Percentiles rank a stretch among this genome's conserved stretches.
Evolutionary conservation across 2,329 filamentous ascomycete genomes (phyloP).

Genomic region (Claviceps sp.): DNA sequence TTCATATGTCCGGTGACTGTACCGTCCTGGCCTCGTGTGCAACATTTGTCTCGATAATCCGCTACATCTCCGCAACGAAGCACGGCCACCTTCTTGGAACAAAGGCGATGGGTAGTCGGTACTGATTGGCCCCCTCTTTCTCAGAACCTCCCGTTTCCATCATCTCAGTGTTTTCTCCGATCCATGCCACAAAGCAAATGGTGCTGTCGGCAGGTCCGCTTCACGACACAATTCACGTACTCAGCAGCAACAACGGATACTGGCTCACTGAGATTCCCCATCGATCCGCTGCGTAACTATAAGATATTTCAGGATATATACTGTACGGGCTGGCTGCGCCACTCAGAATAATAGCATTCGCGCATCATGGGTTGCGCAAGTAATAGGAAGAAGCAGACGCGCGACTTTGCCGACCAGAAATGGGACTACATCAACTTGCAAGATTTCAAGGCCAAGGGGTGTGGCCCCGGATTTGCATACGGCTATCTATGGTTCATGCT

Average conservation of each 20-base stretch:
- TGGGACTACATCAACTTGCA: constrained; percentile 74
- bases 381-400: constrained; percentile 44
- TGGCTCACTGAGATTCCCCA: not conserved
- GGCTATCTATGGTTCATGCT: constrained; percentile 72
- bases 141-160: not conserved
- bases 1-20: not conserved
- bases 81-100: not conserved
- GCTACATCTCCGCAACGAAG: not conserved
- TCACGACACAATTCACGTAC: constrained; percentile 4
- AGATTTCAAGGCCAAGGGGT: constrained; percentile 78
- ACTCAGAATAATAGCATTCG: not conserved
- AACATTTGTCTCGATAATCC: not conserved
- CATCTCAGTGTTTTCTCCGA: not conserved
- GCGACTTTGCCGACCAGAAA: constrained; percentile 70
- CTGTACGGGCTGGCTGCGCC: not conserved
- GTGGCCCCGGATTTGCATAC: constrained; percentile 67
- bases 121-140: not conserved
- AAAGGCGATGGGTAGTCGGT: not conserved
- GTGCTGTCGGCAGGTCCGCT: constrained; percentile 29
- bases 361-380: constrained; percentile 52
- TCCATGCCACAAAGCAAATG: constrained; percentile 31
- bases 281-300: not conserved
- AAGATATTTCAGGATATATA: not conserved
- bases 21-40: not conserved
- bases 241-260: not conserved